Conservation (phyloP, 768 basidiomycete genomes). For the Boletus sp. region DNA sequence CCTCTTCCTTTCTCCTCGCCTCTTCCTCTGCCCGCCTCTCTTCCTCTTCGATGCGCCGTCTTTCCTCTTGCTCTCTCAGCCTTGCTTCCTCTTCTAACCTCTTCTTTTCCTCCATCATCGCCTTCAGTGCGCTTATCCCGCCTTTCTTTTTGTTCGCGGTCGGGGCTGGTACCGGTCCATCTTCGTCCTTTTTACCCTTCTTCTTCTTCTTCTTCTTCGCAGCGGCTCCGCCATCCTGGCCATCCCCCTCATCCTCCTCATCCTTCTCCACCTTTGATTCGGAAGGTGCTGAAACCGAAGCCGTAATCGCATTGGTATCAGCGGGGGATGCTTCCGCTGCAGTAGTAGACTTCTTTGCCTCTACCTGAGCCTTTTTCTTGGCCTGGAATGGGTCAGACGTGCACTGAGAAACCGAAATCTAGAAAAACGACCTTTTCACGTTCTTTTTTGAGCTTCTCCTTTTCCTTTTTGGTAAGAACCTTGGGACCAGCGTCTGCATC, state of each 20-base stretch:
- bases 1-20: constrained; percentile 72
- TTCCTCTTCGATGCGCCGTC: constrained; percentile 83
- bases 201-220: constrained; percentile 86
- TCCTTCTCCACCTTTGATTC: constrained; percentile 40
- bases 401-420: constrained; percentile 2
- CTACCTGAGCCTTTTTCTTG: constrained; percentile 80
- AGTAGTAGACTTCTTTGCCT: constrained; percentile 63
- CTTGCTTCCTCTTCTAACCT: constrained; percentile 81
- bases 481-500: constrained; percentile 55
- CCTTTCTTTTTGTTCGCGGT: constrained; percentile 65
- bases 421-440: constrained; percentile 71
- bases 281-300: constrained; percentile 23
- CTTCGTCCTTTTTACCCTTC: constrained; percentile 72
- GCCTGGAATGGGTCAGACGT: constrained; percentile 40
- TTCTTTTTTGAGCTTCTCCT: constrained; percentile 96
- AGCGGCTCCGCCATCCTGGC: constrained; percentile 45
- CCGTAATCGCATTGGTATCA: constrained; percentile 14
- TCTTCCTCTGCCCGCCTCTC: constrained; percentile 77
- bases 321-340: constrained; percentile 33
- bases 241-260: constrained; percentile 67
- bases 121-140: constrained; percentile 79
- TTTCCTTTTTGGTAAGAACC: constrained; percentile 91
- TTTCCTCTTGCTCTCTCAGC: constrained; percentile 70
- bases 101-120: constrained; percentile 91
- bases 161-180: constrained; percentile 41